Evolutionary conservation across 2,329 filamentous ascomycete species (phyloP).

Genomic region (Alternaria atra): DNA sequence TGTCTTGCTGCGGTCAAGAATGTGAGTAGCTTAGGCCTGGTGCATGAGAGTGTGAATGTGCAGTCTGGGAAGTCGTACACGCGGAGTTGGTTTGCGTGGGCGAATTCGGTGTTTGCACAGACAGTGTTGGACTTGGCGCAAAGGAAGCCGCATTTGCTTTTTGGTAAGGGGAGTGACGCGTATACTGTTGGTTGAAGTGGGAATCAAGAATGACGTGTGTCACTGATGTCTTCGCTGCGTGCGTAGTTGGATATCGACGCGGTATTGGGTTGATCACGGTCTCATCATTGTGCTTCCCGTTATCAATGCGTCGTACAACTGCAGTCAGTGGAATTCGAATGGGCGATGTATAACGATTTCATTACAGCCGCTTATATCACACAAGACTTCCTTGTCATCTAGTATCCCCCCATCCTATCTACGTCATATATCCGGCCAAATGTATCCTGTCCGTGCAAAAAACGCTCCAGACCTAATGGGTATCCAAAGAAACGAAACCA

Average conservation of each 20-base stretch:
- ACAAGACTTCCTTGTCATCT: conserved; percentile 1
- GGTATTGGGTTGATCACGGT: not conserved
- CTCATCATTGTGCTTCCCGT: not conserved
- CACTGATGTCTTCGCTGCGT: not conserved
- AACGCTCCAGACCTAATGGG: conserved; percentile 4
- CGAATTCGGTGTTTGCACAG: conserved; percentile 93
- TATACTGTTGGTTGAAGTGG: conserved; percentile 28
- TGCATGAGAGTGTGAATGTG: conserved; percentile 81
- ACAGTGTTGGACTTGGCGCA: conserved; percentile 90
- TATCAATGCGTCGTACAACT: not conserved
- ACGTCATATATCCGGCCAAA: not conserved
- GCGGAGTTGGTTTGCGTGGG: conserved; percentile 96
- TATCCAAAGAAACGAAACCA: conserved; percentile 1
- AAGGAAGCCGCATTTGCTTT: conserved; percentile 87
- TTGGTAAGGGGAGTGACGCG: conserved; percentile 67
- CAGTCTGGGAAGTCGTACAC: conserved; percentile 9
- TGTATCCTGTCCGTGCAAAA: not conserved
- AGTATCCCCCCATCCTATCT: not conserved
- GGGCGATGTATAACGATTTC: not conserved
- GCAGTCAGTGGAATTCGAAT: not conserved
- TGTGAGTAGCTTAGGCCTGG: conserved; percentile 76
- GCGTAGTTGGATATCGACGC: not conserved
- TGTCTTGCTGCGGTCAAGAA: conserved; percentile 78
- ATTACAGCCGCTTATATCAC: not conserved
- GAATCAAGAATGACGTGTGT: not conserved